Base-by-base conservation (phyloP, 1,284 basidiomycete species). In the Stereum hirsutum region DNA sequence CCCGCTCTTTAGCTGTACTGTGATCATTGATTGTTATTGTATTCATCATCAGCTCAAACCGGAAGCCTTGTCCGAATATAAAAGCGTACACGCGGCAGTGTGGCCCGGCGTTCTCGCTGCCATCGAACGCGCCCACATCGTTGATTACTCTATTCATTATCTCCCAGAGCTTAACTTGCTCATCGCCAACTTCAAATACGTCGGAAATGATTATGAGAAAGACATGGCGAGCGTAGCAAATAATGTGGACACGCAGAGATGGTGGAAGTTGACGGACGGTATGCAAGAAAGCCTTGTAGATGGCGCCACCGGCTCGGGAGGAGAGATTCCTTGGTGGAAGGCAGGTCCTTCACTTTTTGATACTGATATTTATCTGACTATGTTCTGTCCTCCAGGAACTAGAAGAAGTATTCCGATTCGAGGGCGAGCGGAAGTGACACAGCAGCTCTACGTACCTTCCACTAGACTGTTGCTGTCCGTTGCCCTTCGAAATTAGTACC, bases 231-330 rank as follows among this genome's bases (percentile, higher is more conserved):
- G 60, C 24, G 72, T 87, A 28, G 75, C 69, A 5, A 70, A 75
- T 21, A 81, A 86, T 56, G 68, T 73, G 28, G 76, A 79, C 55
- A 89, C 85, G 15, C 70, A 72, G 54, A 58, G 69, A 44, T 90
- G 87, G 87, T 89, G 87, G 87, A 64, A 69, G 52, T 60, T 88
- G 45, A 82, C 85, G 0, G 87, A 89, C 57, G 65, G 59, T 4
- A 85, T 89, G 84, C 87, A 90, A 60, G 78, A 83, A 61, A 82
- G 75, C 53, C 75, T 88, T 34, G 69, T 81, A 7, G 66, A 74
- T 2, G 83, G 75, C 15, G 84, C 86, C 2, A 69, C 66, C 1
- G 85, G 85, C 6, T 86, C 82, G 49, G 82, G 74, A 7, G 63
- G 65, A 17, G 71, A 69, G 6, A 63, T 79, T 7, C 76, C 79